A percentile compares a stretch with the other conserved stretches of the same genome.
Conservation (phyloP, 2,329 filamentous ascomycete genomes). For the Arthrinium puccinioides region DNA sequence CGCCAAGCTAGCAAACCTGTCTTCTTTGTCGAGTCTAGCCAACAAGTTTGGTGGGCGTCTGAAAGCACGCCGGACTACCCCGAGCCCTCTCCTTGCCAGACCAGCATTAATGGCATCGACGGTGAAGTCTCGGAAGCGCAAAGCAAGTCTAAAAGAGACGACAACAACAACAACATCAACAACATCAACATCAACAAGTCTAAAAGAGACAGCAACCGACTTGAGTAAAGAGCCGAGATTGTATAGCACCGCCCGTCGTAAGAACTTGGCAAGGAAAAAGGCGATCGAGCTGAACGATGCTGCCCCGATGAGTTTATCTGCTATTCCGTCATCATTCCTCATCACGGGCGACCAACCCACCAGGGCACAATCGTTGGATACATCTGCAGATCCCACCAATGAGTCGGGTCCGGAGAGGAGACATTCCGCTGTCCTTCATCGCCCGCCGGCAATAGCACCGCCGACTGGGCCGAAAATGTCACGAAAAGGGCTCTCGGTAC, state of each 20-base stretch:
- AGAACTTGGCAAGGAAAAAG: conserved; percentile 33
- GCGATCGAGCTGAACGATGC: conserved; percentile 36
- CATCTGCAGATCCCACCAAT: neutral
- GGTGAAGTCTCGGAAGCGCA: conserved; percentile 7
- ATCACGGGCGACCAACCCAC: conserved; percentile 12
- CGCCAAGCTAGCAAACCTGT: conserved; percentile 5
- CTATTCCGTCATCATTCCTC: conserved; percentile 21
- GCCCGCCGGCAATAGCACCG: neutral
- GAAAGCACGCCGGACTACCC: no score
- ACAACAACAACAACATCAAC: conserved; percentile 22
- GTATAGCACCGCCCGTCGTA: conserved; percentile 29
- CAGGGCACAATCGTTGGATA: conserved; percentile 3
- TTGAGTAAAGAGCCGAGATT: conserved; percentile 30
- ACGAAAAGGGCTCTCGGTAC: conserved; percentile 4
- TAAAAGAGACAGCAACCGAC: conserved; percentile 34
- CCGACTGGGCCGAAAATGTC: conserved; percentile 1
- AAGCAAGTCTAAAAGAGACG: neutral
- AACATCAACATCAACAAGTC: conserved; percentile 22
- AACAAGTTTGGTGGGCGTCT: conserved; percentile 19
- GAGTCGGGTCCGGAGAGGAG: neutral
- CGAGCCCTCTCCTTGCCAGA: no score
- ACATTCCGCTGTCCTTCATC: neutral
- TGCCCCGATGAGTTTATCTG: conserved; percentile 28
- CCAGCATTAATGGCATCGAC: no score
- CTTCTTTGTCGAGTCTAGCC: conserved; percentile 9